phyloP scores from a whole-genome alignment of 2,329 filamentous ascomycete genomes.

The Botryosphaeria dothidea region DNA sequence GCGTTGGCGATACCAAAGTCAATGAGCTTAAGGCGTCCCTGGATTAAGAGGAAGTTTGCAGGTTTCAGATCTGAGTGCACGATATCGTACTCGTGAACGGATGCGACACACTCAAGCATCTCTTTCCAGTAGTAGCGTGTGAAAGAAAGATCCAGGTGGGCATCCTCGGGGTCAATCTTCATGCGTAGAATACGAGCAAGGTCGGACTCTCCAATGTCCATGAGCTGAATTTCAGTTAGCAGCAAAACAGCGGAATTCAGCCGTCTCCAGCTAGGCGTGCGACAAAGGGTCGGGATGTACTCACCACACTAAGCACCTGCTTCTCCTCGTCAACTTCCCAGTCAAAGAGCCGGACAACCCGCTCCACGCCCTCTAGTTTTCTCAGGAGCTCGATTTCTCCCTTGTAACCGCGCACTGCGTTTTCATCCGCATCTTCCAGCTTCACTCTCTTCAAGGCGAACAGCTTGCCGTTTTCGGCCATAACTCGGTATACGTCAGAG shows the following conservation, averaged over 20 bases:
- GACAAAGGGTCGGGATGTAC: constrained; percentile 39
- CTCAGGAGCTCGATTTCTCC: constrained; percentile 91
- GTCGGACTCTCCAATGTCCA: constrained; percentile 97
- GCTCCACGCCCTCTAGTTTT: constrained; percentile 79
- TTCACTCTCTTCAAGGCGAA: constrained; percentile 93
- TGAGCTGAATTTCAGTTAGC: constrained; percentile 59
- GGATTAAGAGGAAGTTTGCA: constrained; percentile 92
- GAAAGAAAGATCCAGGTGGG: constrained; percentile 82
- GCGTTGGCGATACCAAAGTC: constrained; percentile 99
- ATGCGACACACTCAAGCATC: constrained; percentile 93
- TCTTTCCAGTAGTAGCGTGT: constrained; percentile 99
- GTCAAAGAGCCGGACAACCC: constrained; percentile 88
- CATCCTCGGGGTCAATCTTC: constrained; percentile 58
- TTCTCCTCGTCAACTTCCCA: constrained; percentile 94
- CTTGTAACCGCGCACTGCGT: constrained; percentile 81
- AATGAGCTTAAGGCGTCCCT: constrained; percentile 89
- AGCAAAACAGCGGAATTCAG: no score
- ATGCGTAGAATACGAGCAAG: constrained; percentile 81
- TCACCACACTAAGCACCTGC: constrained; percentile 79
- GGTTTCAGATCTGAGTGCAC: constrained; percentile 97
- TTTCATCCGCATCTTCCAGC: constrained; percentile 83
- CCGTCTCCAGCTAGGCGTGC: background rate
- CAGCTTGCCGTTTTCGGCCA: constrained; percentile 94
- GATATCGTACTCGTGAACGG: constrained; percentile 87
- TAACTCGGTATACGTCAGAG: constrained; percentile 92